Percentiles rank a stretch among this genome's conserved stretches.
Evolutionary conservation across 345 rosid species (phyloP).

Genomic region (Linum usitatissimum): DNA sequence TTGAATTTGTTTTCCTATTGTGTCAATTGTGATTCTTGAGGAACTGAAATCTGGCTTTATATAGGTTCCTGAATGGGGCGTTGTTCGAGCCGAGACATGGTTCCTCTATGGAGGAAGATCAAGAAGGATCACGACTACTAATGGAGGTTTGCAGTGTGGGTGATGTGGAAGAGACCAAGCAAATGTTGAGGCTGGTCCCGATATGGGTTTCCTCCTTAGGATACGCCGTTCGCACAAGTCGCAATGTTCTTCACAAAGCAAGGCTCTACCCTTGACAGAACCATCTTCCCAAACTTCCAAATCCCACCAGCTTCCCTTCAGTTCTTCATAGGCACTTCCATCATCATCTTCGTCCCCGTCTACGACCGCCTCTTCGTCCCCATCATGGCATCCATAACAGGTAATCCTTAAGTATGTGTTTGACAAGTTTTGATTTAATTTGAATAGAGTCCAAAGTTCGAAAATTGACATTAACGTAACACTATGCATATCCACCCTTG

Average conservation of each 20-base stretch:
- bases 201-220: conserved; percentile 12
- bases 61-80: conserved; percentile 9
- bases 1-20: no score
- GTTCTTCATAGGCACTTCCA: conserved; percentile 7
- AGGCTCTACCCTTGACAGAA: conserved; percentile 16
- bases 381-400: not conserved
- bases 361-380: conserved; percentile 13
- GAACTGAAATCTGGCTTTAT: not conserved
- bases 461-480: no score
- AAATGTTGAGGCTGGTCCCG: conserved; percentile 13
- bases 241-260: conserved; percentile 15
- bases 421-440: no score
- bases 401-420: no score
- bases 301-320: conserved; percentile 19
- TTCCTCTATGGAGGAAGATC: conserved; percentile 3
- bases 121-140: not conserved
- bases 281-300: conserved; percentile 5
- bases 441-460: no score
- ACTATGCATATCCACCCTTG: no score
- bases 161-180: conserved; percentile 11
- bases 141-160: not conserved
- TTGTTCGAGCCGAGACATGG: not conserved
- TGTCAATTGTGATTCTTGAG: not conserved
- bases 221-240: conserved; percentile 15
- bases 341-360: conserved; percentile 8